These are phyloP conservation scores for Exophiala sp. DNA, from an alignment of 2,329 filamentous ascomycete species.

Conservation along the genomic window DNA sequence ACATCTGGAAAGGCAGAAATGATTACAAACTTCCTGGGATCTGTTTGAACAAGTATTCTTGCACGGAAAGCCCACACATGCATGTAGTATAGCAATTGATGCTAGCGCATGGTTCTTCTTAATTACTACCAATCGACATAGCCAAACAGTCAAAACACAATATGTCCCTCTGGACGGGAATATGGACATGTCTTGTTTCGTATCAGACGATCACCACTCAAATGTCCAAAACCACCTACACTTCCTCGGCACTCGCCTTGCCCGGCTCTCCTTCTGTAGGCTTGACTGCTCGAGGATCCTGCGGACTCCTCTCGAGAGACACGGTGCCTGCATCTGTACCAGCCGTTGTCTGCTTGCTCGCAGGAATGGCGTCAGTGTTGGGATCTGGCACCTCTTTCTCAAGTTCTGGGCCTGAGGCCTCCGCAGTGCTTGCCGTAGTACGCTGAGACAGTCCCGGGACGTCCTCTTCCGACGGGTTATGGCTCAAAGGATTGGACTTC, in stretches of 20 bases:
- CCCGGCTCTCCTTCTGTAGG: constrained; percentile 21
- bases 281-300: constrained; percentile 6
- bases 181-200: neutral
- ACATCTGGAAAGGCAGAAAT: neutral
- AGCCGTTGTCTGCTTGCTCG: constrained; percentile 24
- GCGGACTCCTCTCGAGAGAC: constrained; percentile 13
- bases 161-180: neutral
- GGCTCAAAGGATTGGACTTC: constrained; percentile 27
- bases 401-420: constrained; percentile 17
- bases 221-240: constrained; percentile 8
- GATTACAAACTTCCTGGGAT: too few relatives aligned
- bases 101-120: neutral
- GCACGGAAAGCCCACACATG: neutral
- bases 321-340: constrained; percentile 12
- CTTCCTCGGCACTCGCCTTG: constrained; percentile 19
- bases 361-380: constrained; percentile 22
- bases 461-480: constrained; percentile 11
- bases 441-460: constrained; percentile 18
- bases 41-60: neutral
- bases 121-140: neutral
- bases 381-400: constrained; percentile 21
- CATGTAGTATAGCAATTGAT: neutral
- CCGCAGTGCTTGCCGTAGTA: constrained; percentile 22
- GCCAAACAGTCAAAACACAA: neutral
- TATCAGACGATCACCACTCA: neutral